Percentiles rank a stretch among this genome's conserved stretches.
These are phyloP conservation scores for Papiliotrema flavescens DNA, from an alignment of 1,284 basidiomycete genomes.

Conservation along the genomic window DNA sequence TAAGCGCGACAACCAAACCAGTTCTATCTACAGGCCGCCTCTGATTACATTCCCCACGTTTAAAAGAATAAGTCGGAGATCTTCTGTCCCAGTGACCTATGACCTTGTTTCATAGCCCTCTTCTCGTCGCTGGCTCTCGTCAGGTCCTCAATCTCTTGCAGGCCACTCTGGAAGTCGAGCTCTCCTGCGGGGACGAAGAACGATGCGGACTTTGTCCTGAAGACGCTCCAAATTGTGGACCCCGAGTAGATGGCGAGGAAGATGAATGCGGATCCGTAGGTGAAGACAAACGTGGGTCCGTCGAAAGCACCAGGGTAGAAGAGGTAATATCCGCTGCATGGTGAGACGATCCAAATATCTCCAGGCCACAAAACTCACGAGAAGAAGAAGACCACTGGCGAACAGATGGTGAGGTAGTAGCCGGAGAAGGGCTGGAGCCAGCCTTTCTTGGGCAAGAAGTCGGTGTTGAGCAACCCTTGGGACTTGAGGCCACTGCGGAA, in stretches of 20 bases:
- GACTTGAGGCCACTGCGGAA: constrained; percentile 27
- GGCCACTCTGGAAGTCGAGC: constrained; percentile 18
- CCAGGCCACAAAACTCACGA: constrained; percentile 10
- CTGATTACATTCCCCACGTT: too few species aligned
- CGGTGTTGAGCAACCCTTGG: constrained; percentile 17
- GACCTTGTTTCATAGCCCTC: too few species aligned
- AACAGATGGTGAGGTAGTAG: constrained; percentile 20
- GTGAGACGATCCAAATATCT: not conserved
- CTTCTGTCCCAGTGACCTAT: too few species aligned
- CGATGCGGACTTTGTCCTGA: constrained; percentile 17
- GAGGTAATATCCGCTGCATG: constrained; percentile 15
- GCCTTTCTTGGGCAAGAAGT: constrained; percentile 14
- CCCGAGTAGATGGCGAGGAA: constrained; percentile 23
- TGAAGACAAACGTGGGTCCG: constrained; percentile 19
- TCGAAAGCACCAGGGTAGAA: constrained; percentile 16
- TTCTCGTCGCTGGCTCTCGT: constrained; percentile 13
- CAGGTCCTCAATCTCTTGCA: constrained; percentile 16
- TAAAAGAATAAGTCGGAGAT: too few species aligned
- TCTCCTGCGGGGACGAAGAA: constrained; percentile 9
- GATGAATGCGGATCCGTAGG: constrained; percentile 30
- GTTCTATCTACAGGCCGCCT: too few species aligned
- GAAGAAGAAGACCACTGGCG: constrained; percentile 15
- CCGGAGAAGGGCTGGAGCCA: constrained; percentile 19
- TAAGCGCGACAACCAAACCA: too few species aligned
- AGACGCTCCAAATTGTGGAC: constrained; percentile 20